These are phyloP conservation scores for Pichia cephalocereana DNA, from an alignment of 805 yeast species.

Conservation along the genomic window DNA sequence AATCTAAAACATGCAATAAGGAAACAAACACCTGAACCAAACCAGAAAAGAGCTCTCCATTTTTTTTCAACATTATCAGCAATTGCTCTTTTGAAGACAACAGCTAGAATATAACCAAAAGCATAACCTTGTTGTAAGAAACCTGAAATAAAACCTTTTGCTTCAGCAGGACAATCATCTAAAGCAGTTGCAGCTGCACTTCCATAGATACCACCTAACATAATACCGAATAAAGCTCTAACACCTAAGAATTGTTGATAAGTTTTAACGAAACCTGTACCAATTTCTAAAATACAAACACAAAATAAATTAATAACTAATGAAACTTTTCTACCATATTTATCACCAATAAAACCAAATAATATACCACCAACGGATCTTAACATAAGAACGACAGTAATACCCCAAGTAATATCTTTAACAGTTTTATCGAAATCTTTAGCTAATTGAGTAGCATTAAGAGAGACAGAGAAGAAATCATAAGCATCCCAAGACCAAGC, in stretches of 20 bases:
- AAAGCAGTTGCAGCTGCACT: conserved; percentile 45
- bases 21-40: conserved; percentile 50
- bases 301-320: conserved; percentile 35
- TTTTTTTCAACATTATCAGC: conserved; percentile 40
- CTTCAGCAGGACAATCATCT: conserved; percentile 43
- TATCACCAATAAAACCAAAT: conserved; percentile 54
- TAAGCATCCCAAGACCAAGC: conserved; percentile 64
- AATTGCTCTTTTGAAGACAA: conserved; percentile 55
- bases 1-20: conserved; percentile 34
- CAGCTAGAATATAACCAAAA: conserved; percentile 57
- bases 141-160: conserved; percentile 55
- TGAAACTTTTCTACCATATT: conserved; percentile 55
- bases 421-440: conserved; percentile 33
- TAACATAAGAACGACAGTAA: conserved; percentile 59
- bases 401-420: conserved; percentile 54
- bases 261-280: conserved; percentile 52
- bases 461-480: conserved; percentile 51
- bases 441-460: conserved; percentile 42
- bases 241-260: conserved; percentile 52
- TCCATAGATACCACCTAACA: conserved; percentile 51
- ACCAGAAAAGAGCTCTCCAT: conserved; percentile 65
- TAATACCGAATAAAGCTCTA: conserved; percentile 54
- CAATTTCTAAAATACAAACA: conserved; percentile 48
- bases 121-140: conserved; percentile 77
- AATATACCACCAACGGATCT: conserved; percentile 56